Percentiles rank a stretch among this genome's conserved stretches.
phyloP scores from a whole-genome alignment of 202 grass and related monocot species.

The Bolboschoenoplectus hybrid region DNA sequence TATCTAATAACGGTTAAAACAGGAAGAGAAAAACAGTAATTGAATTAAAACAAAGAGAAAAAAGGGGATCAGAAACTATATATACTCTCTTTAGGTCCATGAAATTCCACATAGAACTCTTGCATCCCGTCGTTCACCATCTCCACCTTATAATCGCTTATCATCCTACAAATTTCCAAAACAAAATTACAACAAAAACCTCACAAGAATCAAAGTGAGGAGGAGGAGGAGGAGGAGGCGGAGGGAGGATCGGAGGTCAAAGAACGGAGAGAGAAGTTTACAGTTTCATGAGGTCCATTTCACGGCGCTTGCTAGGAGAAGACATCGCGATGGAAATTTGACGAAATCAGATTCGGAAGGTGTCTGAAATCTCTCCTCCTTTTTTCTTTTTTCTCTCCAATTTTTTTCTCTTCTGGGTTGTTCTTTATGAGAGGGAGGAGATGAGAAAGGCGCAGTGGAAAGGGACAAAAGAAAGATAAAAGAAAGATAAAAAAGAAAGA shows the following conservation, averaged over 20 bases:
- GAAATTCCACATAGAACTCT: conserved; percentile 69
- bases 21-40: conserved; percentile 7
- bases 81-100: conserved; percentile 69
- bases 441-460: conserved; percentile 51
- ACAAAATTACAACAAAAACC: conserved; percentile 39
- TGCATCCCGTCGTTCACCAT: conserved; percentile 77
- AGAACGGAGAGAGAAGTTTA: conserved; percentile 33
- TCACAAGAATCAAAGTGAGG: conserved; percentile 33
- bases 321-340: conserved; percentile 46
- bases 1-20: neutral
- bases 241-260: conserved; percentile 29
- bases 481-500: conserved; percentile 11
- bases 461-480: conserved; percentile 38
- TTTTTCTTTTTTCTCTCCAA: conserved; percentile 18
- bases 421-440: conserved; percentile 18
- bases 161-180: conserved; percentile 58
- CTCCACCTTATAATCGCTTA: conserved; percentile 83
- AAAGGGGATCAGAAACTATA: conserved; percentile 23
- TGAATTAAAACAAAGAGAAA: conserved; percentile 11
- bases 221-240: neutral
- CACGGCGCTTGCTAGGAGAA: conserved; percentile 77
- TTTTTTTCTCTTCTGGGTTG: conserved; percentile 43
- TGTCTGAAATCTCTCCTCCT: conserved; percentile 30
- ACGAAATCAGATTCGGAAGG: conserved; percentile 34
- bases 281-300: conserved; percentile 86